Evolutionary conservation across 1,284 basidiomycete species (phyloP).

Genomic region (Cerioporus squamosus): DNA sequence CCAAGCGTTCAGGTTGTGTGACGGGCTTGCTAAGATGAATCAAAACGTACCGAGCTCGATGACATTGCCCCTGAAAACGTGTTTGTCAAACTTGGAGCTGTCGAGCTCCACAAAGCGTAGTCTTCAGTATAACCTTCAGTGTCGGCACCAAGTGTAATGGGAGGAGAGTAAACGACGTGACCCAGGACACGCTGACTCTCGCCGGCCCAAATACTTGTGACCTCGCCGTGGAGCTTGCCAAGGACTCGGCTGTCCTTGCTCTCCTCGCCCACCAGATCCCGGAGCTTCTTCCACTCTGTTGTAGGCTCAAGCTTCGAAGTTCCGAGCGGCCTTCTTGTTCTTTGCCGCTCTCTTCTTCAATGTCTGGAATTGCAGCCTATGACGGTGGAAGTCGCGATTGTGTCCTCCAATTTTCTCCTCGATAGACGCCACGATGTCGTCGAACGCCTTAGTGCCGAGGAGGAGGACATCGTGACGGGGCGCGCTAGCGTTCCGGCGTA

Average conservation of each 20-base stretch:
- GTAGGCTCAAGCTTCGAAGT: slow-evolving; percentile 1
- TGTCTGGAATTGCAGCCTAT: no score
- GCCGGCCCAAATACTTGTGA: no score
- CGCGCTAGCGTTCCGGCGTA: neutral
- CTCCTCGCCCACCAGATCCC: no score
- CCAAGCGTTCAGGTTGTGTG: no score
- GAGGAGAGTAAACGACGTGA: slow-evolving; percentile 34
- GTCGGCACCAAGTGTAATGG: slow-evolving; percentile 22
- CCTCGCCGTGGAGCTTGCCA: no score
- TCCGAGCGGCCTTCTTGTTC: slow-evolving; percentile 6
- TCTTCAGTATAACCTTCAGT: slow-evolving; percentile 26
- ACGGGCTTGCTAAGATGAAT: slow-evolving; percentile 24
- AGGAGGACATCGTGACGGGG: slow-evolving; percentile 13
- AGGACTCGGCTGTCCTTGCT: no score
- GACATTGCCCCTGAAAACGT: slow-evolving; percentile 23
- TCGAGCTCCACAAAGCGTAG: slow-evolving; percentile 22
- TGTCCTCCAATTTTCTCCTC: slow-evolving; percentile 4
- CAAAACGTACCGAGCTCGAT: slow-evolving; percentile 29
- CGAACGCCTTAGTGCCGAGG: slow-evolving; percentile 17
- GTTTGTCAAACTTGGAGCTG: slow-evolving; percentile 14
- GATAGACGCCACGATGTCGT: slow-evolving; percentile 11
- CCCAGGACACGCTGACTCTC: slow-evolving; percentile 30
- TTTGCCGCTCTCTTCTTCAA: no score
- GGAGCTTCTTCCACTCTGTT: no score
- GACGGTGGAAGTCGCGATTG: no score